phyloP scores from a whole-genome alignment of 371 early-diverging fungal genomes.

The Mortierella sp. region DNA sequence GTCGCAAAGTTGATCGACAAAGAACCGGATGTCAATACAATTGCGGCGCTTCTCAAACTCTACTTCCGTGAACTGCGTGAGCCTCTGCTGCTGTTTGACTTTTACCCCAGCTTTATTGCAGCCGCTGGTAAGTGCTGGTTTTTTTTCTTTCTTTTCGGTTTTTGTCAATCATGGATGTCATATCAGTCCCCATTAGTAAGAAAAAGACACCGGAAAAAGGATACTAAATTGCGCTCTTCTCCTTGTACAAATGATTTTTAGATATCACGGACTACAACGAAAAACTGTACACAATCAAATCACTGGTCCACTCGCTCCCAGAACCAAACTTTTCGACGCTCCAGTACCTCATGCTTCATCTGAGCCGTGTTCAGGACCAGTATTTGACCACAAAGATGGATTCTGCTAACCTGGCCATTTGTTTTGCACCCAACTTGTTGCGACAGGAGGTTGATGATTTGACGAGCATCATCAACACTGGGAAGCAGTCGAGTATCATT shows the following conservation, averaged over 20 bases:
- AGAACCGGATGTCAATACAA: conserved; percentile 84
- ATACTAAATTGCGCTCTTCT: background rate
- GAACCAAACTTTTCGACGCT: conserved; percentile 77
- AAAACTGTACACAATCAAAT: conserved; percentile 79
- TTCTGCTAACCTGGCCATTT: conserved; percentile 85
- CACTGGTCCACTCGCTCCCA: conserved; percentile 80
- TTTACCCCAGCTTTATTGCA: conserved; percentile 84
- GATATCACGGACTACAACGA: conserved; percentile 78
- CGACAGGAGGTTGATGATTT: conserved; percentile 66
- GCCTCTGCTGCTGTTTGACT: conserved; percentile 83
- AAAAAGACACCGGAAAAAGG: too few species aligned
- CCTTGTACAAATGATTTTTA: too few species aligned
- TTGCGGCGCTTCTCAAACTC: conserved; percentile 83
- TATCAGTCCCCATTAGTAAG: too few species aligned
- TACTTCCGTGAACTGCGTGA: conserved; percentile 87
- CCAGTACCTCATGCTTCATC: conserved; percentile 80
- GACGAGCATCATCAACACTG: conserved; percentile 68
- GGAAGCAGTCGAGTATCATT: conserved; percentile 69
- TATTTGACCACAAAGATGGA: conserved; percentile 91
- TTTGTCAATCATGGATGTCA: background rate
- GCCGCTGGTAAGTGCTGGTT: conserved; percentile 74
- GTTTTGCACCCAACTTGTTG: conserved; percentile 80
- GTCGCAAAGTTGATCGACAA: conserved; percentile 62
- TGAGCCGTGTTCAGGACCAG: conserved; percentile 73
- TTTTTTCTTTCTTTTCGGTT: conserved; percentile 4